phyloP scores from a whole-genome alignment of 1,139 yeast species.

The Diutina pseudorugosa region DNA sequence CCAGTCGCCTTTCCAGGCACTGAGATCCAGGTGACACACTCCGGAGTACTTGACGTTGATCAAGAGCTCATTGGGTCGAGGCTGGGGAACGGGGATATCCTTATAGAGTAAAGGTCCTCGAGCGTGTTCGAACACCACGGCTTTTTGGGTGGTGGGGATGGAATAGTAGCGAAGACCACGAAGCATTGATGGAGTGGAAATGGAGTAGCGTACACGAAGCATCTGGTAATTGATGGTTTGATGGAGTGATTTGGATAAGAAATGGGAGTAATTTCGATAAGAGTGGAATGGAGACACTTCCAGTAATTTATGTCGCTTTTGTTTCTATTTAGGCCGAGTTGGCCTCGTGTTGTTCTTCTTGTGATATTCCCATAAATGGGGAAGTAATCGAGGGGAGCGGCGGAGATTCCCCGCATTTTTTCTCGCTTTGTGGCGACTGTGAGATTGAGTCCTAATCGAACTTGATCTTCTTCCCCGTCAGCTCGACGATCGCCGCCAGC shows the following conservation, averaged over 20 bases:
- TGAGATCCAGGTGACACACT: slow-evolving; percentile 59
- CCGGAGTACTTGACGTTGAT: slow-evolving; percentile 56
- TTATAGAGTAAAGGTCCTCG: slow-evolving; percentile 54
- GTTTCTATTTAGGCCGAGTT: background rate
- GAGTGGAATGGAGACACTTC: too few relatives aligned
- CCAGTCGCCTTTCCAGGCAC: slow-evolving; percentile 70
- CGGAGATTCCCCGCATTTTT: background rate
- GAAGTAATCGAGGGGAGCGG: too few relatives aligned
- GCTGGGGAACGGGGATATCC: slow-evolving; percentile 54
- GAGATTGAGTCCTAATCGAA: slow-evolving; percentile 36
- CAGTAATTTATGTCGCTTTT: background rate
- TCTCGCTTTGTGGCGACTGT: too few relatives aligned
- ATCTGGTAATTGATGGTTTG: too few relatives aligned
- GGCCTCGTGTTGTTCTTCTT: too few relatives aligned
- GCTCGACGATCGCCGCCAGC: slow-evolving; percentile 78
- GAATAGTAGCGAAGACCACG: background rate
- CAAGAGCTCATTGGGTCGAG: slow-evolving; percentile 46
- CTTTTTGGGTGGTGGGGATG: slow-evolving; percentile 59
- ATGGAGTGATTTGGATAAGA: too few relatives aligned
- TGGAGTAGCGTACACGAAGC: too few relatives aligned
- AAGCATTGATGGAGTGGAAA: too few relatives aligned
- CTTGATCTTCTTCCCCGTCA: slow-evolving; percentile 79
- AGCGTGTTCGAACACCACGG: slow-evolving; percentile 54
- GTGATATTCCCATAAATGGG: too few relatives aligned
- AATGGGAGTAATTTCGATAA: too few relatives aligned